phyloP scores from a whole-genome alignment of 495 filamentous ascomycete genomes.

The Xylaria scruposa region DNA sequence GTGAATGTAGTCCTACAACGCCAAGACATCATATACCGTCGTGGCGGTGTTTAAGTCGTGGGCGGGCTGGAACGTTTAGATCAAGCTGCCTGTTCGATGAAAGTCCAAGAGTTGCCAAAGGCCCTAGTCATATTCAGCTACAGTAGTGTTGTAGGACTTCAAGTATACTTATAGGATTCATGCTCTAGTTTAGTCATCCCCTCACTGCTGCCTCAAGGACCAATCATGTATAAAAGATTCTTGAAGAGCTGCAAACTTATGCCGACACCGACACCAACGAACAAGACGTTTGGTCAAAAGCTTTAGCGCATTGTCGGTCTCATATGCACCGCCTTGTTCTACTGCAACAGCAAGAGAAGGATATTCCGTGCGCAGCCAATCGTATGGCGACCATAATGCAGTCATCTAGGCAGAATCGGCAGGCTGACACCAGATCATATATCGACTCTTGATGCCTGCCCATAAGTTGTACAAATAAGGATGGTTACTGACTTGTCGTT shows the following conservation, averaged over 20 bases:
- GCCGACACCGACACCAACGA: not conserved
- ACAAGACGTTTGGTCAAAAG: not conserved
- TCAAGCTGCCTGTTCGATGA: not conserved
- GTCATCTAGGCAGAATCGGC: slow-evolving; percentile 20
- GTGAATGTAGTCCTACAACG: not conserved
- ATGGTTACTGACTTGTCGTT: not conserved
- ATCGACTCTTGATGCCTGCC: slow-evolving; percentile 5
- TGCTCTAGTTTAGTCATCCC: not conserved
- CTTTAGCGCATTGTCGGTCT: not conserved
- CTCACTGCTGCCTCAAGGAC: not conserved
- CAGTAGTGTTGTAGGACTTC: not conserved
- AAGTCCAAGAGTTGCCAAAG: not conserved
- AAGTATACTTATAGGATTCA: not conserved
- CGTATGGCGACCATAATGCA: not conserved
- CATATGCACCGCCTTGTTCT: not conserved
- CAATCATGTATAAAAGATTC: slow-evolving; percentile 9
- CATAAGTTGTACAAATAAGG: not conserved
- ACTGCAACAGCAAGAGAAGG: not conserved
- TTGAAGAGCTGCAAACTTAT: not conserved
- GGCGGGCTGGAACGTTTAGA: not conserved
- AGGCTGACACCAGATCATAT: slow-evolving; percentile 10
- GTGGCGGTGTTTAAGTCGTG: slow-evolving; percentile 4
- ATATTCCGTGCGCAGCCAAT: slow-evolving; percentile 10
- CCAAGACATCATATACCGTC: not conserved
- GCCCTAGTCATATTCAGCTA: not conserved